Percentiles rank a stretch among this genome's conserved stretches.
Evolutionary conservation across 2,329 filamentous ascomycete genomes (phyloP).

Genomic region (Colletotrichum australisinense): DNA sequence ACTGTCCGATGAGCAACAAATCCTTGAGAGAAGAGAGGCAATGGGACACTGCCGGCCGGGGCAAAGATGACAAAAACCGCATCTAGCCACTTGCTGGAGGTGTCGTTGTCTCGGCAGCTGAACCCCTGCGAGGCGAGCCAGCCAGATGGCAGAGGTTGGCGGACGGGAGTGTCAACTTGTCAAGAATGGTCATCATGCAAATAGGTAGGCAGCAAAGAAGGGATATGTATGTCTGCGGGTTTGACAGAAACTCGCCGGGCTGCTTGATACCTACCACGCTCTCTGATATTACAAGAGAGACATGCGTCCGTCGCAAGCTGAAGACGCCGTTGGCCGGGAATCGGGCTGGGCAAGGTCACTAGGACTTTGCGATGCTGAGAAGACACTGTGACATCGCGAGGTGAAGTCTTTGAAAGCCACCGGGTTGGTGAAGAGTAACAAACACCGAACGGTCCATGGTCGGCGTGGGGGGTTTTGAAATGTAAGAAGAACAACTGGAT

Average conservation of each 20-base stretch:
- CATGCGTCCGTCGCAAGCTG: constrained; percentile 21
- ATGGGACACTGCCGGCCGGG: constrained; percentile 8
- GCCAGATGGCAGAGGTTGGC: neutral
- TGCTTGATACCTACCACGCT: neutral
- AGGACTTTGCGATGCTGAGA: neutral
- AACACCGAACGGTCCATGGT: neutral
- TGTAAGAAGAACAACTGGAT: neutral
- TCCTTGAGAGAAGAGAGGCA: neutral
- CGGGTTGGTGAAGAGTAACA: neutral
- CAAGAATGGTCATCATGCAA: neutral
- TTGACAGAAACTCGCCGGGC: neutral
- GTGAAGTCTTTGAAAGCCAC: neutral
- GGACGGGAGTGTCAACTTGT: neutral
- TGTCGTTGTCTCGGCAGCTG: constrained; percentile 8
- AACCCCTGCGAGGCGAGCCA: neutral
- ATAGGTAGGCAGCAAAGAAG: neutral
- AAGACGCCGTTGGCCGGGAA: constrained; percentile 22
- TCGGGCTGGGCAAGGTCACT: constrained; percentile 9
- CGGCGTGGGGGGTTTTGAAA: neutral
- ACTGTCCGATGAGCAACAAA: neutral
- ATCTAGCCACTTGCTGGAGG: neutral
- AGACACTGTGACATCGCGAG: neutral
- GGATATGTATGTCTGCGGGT: neutral
- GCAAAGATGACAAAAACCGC: neutral
- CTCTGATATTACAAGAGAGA: neutral